Conservation (phyloP, 176 grass and related monocot genomes). For the Triticum aestivum region DNA sequence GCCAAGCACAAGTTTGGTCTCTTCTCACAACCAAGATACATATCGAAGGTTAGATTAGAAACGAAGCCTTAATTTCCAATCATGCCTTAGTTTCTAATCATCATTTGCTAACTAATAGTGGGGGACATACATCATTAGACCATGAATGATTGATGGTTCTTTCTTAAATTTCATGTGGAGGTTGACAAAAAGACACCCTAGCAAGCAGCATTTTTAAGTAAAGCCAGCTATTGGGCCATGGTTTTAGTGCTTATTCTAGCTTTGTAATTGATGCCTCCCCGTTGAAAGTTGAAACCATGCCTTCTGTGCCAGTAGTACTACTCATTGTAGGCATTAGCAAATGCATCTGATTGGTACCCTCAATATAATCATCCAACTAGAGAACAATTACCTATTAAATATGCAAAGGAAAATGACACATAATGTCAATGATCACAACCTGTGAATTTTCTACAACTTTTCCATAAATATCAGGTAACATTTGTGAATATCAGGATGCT, state of each 20-base stretch:
- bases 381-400: not conserved
- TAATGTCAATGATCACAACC: not conserved
- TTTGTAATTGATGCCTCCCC: conserved; percentile 24
- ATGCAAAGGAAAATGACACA: not conserved
- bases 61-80: conserved; percentile 39
- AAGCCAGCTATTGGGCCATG: conserved; percentile 42
- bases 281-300: conserved; percentile 28
- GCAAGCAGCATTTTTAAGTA: conserved; percentile 50
- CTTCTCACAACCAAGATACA: conserved; percentile 24
- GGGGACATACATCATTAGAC: conserved; percentile 53
- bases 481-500: not conserved
- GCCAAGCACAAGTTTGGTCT: conserved; percentile 18
- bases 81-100: conserved; percentile 33
- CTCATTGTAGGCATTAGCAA: conserved; percentile 20
- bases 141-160: conserved; percentile 45
- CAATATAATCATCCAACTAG: conserved; percentile 8
- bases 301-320: conserved; percentile 16
- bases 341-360: conserved; percentile 16
- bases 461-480: not conserved
- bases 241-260: conserved; percentile 39
- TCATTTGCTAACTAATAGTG: conserved; percentile 50
- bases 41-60: conserved; percentile 10
- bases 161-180: conserved; percentile 32
- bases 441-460: conserved; percentile 12
- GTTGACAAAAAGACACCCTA: conserved; percentile 45